These are phyloP conservation scores for Manihot esculenta DNA, from an alignment of 441 rosid genomes.

Conservation along the genomic window DNA sequence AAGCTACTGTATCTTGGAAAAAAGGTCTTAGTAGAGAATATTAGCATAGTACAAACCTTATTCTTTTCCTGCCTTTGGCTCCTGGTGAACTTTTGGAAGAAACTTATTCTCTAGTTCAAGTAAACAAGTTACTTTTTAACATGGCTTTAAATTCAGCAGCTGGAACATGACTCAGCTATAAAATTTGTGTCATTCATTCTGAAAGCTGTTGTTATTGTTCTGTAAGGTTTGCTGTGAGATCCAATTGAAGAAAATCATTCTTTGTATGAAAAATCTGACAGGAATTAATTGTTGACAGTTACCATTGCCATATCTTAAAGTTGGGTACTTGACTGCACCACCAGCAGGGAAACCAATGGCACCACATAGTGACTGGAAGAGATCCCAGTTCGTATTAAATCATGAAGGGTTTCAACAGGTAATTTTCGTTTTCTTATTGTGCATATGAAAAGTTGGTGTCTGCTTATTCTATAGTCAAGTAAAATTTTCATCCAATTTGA, in stretches of 20 bases:
- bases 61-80: neutral
- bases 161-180: neutral
- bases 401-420: conserved; percentile 94
- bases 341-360: conserved; percentile 72
- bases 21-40: neutral
- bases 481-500: neutral
- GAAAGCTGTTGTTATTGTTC: neutral
- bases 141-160: neutral
- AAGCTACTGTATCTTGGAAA: conserved; percentile 4
- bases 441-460: neutral
- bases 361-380: conserved; percentile 89
- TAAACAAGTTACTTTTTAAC: neutral
- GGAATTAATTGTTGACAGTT: conserved; percentile 50
- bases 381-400: conserved; percentile 70
- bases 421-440: conserved; percentile 15
- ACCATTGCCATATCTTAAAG: conserved; percentile 87
- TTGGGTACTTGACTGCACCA: conserved; percentile 81
- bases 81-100: neutral
- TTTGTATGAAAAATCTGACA: conserved; percentile 23
- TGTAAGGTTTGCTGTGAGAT: neutral
- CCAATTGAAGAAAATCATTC: neutral
- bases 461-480: neutral
- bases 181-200: neutral
- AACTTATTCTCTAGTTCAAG: neutral
- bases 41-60: neutral